Evolutionary conservation across 1,284 basidiomycete genomes (phyloP).

Genomic region (Taiwanofungus camphoratus): DNA sequence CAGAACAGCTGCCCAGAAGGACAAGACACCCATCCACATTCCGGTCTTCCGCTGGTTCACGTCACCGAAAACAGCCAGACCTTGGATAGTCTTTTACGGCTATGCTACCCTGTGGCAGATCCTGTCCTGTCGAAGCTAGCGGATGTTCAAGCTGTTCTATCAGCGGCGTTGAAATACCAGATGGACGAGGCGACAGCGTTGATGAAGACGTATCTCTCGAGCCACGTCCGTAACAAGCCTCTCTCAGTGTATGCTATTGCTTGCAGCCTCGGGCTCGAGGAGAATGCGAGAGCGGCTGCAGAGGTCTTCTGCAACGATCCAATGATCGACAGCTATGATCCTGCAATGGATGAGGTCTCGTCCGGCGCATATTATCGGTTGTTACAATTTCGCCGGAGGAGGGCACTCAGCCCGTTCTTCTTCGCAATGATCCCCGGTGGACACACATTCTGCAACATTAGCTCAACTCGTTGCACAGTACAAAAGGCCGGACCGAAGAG

Average conservation of each 20-base stretch:
- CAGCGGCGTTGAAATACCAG: constrained; percentile 10
- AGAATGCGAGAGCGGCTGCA: constrained; percentile 8
- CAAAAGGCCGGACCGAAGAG: no score
- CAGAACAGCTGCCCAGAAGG: not conserved
- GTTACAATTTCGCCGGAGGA: constrained; percentile 4
- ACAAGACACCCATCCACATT: not conserved
- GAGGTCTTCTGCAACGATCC: constrained; percentile 9
- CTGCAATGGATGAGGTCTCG: constrained; percentile 3
- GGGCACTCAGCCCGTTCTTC: not conserved
- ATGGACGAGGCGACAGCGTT: constrained; percentile 7
- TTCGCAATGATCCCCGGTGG: not conserved
- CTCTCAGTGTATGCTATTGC: constrained; percentile 3
- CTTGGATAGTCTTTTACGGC: constrained; percentile 17
- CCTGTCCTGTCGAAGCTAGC: constrained; percentile 7
- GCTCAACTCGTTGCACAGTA: no score
- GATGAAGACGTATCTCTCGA: not conserved
- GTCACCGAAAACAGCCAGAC: constrained; percentile 13
- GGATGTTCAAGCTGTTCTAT: constrained; percentile 8
- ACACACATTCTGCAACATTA: no score
- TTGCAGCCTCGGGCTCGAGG: constrained; percentile 22
- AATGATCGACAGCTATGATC: not conserved
- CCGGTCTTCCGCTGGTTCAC: constrained; percentile 2
- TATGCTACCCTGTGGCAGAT: constrained; percentile 19
- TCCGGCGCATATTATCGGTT: constrained; percentile 16
- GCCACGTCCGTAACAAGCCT: not conserved